Conservation (phyloP, 345 rosid species). For the Clausena lansium region DNA sequence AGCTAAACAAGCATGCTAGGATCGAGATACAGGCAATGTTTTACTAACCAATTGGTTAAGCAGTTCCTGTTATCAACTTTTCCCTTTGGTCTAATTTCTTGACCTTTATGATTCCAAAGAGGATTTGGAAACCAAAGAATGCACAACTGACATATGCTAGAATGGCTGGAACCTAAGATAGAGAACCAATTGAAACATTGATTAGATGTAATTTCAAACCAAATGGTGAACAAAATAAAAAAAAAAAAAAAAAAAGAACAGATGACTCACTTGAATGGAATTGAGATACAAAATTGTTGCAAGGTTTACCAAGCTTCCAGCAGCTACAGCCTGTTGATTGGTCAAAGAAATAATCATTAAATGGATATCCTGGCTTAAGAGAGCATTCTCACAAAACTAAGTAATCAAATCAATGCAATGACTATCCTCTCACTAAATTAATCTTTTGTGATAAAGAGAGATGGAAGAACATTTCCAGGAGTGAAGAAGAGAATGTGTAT, state of each 20-base stretch:
- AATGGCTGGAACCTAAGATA: constrained; percentile 67
- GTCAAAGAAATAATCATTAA: constrained; percentile 11
- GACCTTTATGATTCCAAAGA: constrained; percentile 76
- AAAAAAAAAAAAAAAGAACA: background rate
- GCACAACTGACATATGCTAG: constrained; percentile 65
- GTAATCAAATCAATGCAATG: background rate
- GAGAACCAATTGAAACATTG: constrained; percentile 12
- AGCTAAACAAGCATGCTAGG: background rate
- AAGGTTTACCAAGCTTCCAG: constrained; percentile 91
- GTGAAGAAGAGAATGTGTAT: background rate
- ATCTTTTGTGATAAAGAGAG: background rate
- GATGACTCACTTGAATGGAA: constrained; percentile 69
- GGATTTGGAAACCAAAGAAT: constrained; percentile 76
- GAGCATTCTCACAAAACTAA: background rate
- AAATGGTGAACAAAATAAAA: background rate
- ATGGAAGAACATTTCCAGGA: background rate
- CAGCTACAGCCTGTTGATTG: constrained; percentile 80
- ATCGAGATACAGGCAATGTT: background rate
- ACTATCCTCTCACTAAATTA: background rate
- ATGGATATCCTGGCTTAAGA: background rate
- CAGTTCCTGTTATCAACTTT: constrained; percentile 88
- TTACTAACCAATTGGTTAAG: constrained; percentile 46
- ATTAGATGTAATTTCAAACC: background rate
- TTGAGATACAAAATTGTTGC: constrained; percentile 89
- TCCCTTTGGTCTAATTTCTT: constrained; percentile 81